Base-by-base conservation (phyloP, 805 yeast species). In the Brettanomyces custersianus region DNA sequence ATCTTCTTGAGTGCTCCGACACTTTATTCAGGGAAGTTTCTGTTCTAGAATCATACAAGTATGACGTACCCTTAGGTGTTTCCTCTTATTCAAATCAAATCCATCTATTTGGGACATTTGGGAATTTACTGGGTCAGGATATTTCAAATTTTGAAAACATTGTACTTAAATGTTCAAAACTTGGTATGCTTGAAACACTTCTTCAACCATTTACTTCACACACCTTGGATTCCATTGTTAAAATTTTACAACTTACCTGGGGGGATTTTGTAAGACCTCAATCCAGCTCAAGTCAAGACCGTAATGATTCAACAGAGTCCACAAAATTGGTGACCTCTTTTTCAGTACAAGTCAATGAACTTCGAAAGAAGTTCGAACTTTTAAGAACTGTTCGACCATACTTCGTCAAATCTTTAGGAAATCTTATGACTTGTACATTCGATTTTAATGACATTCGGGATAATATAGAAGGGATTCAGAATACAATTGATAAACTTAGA, bases 11-110 rank as follows among this genome's bases (percentile, higher is more conserved):
- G 12, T 15, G 10, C n/a, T 34, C n/a, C 33, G 33, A 55, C 55
- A 27, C 12, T 47, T 74, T 8, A 67, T 69, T 53, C 67, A 72
- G 17, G 37, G 85, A 82, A 46, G 70, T 74, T 1, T 54, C 72
- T 28, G 67, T 68, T 33, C 49, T 82, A 21, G 51, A 60, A 5
- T 56, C 65, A 41, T 52, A 76, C 41, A 77, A 72, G 0, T 72
- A 66, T 47, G 70, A 68, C 7, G 55, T 85, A 0, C 90, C 95
- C 0, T 69, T 70, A 19, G 46, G 63, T 4, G 40, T 81, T 3
- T 42, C 60, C 11, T 47, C 68, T 2, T 65, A 62, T 20, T 64
- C 84, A 1, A 64, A 72, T 30, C 68, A 64, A 21, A 62, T 77
- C 2, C 63, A 70, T 37, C 58, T 64, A 21, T 47, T 80, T 0